Conservation (phyloP, 2,329 filamentous ascomycete species). For the Aureobasidium sp. region DNA sequence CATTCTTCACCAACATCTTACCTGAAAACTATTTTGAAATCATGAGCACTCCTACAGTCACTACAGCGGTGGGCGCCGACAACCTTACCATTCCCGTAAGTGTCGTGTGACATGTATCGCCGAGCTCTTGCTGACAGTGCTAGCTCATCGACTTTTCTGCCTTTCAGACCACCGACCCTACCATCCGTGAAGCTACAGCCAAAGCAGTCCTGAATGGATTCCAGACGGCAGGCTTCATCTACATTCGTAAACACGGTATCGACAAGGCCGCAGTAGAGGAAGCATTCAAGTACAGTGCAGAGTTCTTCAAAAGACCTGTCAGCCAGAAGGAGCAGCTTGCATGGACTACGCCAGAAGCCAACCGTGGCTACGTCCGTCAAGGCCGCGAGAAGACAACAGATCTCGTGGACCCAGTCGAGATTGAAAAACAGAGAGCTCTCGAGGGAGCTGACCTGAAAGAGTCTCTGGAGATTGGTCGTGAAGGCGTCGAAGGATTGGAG, state of each 20-base stretch:
- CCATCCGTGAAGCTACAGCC: slow-evolving; percentile 66
- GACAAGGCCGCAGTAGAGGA: slow-evolving; percentile 45
- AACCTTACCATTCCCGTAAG: slow-evolving; percentile 27
- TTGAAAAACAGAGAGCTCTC: slow-evolving; percentile 60
- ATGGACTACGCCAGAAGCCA: slow-evolving; percentile 66
- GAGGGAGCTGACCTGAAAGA: slow-evolving; percentile 65
- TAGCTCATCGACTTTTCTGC: slow-evolving; percentile 77
- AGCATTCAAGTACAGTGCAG: slow-evolving; percentile 57
- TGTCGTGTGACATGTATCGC: too few relatives aligned
- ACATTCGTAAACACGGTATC: slow-evolving; percentile 84
- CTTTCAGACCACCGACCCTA: slow-evolving; percentile 72
- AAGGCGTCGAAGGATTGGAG: slow-evolving; percentile 66
- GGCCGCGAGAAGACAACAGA: slow-evolving; percentile 75
- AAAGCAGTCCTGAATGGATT: slow-evolving; percentile 79
- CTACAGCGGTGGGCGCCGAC: slow-evolving; percentile 34
- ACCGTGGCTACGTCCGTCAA: slow-evolving; percentile 53
- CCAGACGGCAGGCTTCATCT: slow-evolving; percentile 88
- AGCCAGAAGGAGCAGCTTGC: slow-evolving; percentile 70
- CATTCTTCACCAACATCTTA: neutral
- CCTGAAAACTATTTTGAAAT: neutral
- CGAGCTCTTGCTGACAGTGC: neutral
- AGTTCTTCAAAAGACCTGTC: slow-evolving; percentile 73
- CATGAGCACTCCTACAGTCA: slow-evolving; percentile 27
- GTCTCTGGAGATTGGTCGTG: slow-evolving; percentile 66
- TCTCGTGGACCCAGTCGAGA: slow-evolving; percentile 59